Evolutionary conservation across 2,329 filamentous ascomycete genomes (phyloP).

Genomic region (Ophiosphaerella korrae): DNA sequence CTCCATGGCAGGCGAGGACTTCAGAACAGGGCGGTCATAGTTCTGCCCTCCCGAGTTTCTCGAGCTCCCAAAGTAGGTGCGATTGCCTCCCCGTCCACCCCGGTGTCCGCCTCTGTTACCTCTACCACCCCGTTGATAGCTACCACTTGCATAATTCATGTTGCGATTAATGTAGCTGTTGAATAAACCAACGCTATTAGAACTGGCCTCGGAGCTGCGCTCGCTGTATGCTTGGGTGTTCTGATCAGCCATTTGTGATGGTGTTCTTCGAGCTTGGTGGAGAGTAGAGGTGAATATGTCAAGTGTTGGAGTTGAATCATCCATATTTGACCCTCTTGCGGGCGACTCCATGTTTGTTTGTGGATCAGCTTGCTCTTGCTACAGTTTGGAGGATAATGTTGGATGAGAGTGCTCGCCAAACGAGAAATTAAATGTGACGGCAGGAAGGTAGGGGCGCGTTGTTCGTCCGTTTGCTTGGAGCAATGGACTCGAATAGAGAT

Average conservation of each 20-base stretch:
- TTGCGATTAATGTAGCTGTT: neutral
- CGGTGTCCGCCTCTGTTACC: slow-evolving; percentile 6
- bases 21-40: slow-evolving; percentile 9
- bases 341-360: slow-evolving; percentile 10
- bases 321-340: neutral
- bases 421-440: slow-evolving; percentile 8
- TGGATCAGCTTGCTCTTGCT: slow-evolving; percentile 1
- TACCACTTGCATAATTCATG: slow-evolving; percentile 12
- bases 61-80: slow-evolving; percentile 21
- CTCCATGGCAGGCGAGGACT: neutral
- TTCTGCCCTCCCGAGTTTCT: slow-evolving; percentile 14
- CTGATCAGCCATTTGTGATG: neutral
- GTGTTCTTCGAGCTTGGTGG: neutral
- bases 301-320: slow-evolving; percentile 4
- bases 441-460: slow-evolving; percentile 4
- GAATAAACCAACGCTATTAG: slow-evolving; percentile 1
- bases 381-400: neutral
- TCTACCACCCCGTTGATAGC: slow-evolving; percentile 9
- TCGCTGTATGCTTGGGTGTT: neutral
- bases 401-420: neutral
- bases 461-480: too few relatives aligned
- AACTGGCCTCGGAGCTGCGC: slow-evolving; percentile 5
- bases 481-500: too few relatives aligned
- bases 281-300: neutral
- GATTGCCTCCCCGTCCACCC: slow-evolving; percentile 11